These are phyloP conservation scores for Capronia americana DNA, from an alignment of 2,329 filamentous ascomycete species.

Conservation along the genomic window DNA sequence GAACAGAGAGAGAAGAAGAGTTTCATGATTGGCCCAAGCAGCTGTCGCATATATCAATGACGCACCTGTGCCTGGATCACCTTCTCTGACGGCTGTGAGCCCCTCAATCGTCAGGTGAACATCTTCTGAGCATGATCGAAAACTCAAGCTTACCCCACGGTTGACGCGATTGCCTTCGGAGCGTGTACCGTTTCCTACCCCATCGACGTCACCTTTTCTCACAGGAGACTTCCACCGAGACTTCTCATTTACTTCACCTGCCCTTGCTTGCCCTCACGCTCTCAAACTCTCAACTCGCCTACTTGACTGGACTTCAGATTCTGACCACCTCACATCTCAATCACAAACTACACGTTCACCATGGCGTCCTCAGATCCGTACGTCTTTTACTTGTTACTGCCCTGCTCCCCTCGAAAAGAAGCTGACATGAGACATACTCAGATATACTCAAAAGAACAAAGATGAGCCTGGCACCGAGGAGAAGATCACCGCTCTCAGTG, in stretches of 20 bases:
- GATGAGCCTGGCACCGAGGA: constrained; percentile 74
- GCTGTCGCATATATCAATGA: constrained; percentile 2
- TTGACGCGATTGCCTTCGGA: constrained; percentile 5
- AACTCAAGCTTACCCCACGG: background rate
- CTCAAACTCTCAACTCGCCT: background rate
- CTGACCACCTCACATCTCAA: constrained; percentile 4
- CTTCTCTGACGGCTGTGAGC: background rate
- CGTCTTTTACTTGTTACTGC: background rate
- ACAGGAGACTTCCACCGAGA: background rate
- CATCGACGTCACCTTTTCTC: constrained; percentile 21
- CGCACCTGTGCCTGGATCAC: constrained; percentile 20
- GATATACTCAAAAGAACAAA: constrained; percentile 78
- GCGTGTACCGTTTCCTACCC: constrained; percentile 1
- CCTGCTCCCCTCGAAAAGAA: background rate
- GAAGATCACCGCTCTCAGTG: constrained; percentile 75
- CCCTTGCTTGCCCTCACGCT: background rate
- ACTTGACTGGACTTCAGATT: constrained; percentile 5
- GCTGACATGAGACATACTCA: constrained; percentile 44
- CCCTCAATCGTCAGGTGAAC: constrained; percentile 11
- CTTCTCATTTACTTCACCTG: constrained; percentile 6
- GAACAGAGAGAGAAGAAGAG: background rate
- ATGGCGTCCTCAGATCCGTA: constrained; percentile 35
- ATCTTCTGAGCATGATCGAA: background rate
- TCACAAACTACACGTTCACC: constrained; percentile 8
- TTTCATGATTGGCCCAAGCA: background rate